These are phyloP conservation scores for Tinospora cordifolia DNA, from an alignment of 164 flowering plant genomes.

Conservation along the genomic window DNA sequence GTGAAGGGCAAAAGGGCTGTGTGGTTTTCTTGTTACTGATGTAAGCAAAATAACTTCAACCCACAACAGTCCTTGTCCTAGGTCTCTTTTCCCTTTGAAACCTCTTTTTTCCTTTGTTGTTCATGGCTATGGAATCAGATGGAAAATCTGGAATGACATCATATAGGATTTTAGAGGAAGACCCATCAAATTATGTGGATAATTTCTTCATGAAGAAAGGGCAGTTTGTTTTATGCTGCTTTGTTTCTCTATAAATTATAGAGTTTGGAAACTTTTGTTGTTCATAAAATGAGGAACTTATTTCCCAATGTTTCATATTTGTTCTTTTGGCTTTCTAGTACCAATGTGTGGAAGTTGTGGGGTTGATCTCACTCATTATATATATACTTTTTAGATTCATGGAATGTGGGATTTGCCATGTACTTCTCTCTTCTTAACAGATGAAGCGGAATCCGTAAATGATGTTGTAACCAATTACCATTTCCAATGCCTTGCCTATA, in stretches of 20 bases:
- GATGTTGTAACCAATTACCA: no score
- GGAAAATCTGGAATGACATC: background rate
- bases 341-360: no score
- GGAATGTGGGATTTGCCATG: no score
- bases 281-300: background rate
- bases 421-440: no score
- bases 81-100: background rate
- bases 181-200: background rate
- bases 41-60: constrained; percentile 15
- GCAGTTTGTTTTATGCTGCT: background rate
- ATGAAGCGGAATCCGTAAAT: no score
- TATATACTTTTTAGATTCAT: no score
- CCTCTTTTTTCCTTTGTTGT: background rate
- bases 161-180: background rate
- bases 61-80: constrained; percentile 5
- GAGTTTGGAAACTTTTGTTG: background rate
- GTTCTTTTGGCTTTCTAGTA: no score
- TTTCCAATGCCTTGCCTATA: no score
- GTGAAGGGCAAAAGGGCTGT: constrained; percentile 2
- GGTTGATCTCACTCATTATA: no score
- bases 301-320: background rate
- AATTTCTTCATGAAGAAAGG: background rate
- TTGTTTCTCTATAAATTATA: constrained; percentile 2
- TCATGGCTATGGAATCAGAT: background rate
- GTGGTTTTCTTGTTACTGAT: constrained; percentile 9